Base-by-base conservation (phyloP, 2,329 filamentous ascomycete genomes). In the Atkinsonella hypoxylon region DNA sequence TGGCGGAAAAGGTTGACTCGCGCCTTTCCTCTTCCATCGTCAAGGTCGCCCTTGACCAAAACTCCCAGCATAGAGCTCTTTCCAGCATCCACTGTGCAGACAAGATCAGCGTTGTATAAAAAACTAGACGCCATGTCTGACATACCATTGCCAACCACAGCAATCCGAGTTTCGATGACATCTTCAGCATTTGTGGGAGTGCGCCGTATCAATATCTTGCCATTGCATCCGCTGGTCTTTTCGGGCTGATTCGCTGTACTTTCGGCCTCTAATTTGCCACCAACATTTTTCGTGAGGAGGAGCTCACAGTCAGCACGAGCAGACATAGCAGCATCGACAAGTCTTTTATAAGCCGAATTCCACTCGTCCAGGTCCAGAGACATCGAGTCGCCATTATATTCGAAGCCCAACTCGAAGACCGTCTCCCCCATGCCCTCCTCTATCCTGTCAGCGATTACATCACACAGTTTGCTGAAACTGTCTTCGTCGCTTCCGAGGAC, bases 41-140 rank as follows among this genome's bases (percentile, higher is more conserved):
- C 93, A 2, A 98, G 81, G 48, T 87, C 87, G 5, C 93, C 93
- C 68, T 97, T 97, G 7, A 97, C 93, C 6, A 98, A 74, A 1
- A 98, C 93, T 42, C 93, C 93, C 2, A 98, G 74, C 79, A 97
- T 85, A 30, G 93, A 97, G 64, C 88, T 95, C 70, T 98, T 98
- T 0, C 93, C 93, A 10, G 93, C 93, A 65, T 98, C 93, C 50
- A 98, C 85, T 83, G 55, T 34, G 32, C 17, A 32, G 4, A 17
- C 1, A 11, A n/a, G 9, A 46, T 50, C 31, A 43, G 32, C 17
- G 9, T 18, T n/a, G 26, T 5, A 9, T 26, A 1, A 26, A 26
- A 34, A n/a, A 11, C 8, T 7, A 9, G 18, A 4, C 9, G 7
- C 6, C 8, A 17, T 20, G 22, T 12, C 11, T 12, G 47, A 56